phyloP scores from a whole-genome alignment of 2,329 filamentous ascomycete genomes.

The Akanthomyces uredinophilus region DNA sequence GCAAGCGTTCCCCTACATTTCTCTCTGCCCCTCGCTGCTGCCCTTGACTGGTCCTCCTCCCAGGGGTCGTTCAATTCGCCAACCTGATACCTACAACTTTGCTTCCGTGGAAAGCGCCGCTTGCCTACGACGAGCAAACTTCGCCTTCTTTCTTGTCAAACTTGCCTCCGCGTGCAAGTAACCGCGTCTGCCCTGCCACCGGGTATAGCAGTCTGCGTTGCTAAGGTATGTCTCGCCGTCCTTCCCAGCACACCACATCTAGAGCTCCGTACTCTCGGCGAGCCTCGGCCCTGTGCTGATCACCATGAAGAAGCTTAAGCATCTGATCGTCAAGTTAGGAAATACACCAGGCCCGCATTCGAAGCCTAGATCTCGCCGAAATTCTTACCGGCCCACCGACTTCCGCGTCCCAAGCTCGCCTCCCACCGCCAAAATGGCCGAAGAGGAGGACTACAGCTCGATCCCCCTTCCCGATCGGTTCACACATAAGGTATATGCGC shows the following conservation, averaged over 20 bases:
- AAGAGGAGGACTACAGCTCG: conserved; percentile 79
- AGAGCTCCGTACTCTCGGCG: background rate
- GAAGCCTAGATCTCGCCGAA: background rate
- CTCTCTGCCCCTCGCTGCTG: conserved; percentile 1
- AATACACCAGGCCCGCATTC: background rate
- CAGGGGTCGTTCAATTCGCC: background rate
- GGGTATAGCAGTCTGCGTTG: background rate
- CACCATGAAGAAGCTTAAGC: conserved; percentile 10
- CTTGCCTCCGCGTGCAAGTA: background rate
- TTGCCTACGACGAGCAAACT: background rate
- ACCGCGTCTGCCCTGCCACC: background rate
- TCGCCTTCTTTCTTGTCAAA: background rate
- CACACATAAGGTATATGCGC: conserved; percentile 63
- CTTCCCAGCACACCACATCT: background rate
- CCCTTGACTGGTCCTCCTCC: background rate
- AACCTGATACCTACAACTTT: background rate
- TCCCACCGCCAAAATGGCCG: conserved; percentile 58
- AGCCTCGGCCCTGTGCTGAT: background rate
- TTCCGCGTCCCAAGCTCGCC: conserved; percentile 12
- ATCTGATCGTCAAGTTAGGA: conserved; percentile 9
- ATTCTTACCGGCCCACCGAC: conserved; percentile 3
- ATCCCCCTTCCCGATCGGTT: conserved; percentile 76
- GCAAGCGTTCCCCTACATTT: background rate
- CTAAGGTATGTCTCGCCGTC: conserved; percentile 4
- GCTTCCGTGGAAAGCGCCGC: conserved; percentile 3